These are phyloP conservation scores for Salix arbutifolia DNA, from an alignment of 345 rosid species.

Conservation along the genomic window DNA sequence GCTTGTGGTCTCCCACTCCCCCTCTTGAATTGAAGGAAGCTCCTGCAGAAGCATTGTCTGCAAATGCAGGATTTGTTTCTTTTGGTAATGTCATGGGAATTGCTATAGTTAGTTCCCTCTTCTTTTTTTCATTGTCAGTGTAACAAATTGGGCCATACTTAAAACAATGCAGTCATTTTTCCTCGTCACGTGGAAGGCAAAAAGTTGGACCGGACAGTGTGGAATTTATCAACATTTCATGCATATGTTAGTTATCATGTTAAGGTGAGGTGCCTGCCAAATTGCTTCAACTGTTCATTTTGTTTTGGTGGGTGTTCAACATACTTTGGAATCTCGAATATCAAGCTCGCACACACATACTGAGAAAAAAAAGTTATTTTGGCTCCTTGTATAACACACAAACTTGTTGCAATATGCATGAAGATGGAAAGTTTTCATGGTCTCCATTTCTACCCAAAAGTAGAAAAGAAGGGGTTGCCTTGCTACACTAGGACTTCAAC, in stretches of 20 bases:
- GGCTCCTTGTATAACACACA: background rate
- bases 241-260: slow-evolving; percentile 96
- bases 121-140: slow-evolving; percentile 8
- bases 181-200: slow-evolving; percentile 89
- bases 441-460: background rate
- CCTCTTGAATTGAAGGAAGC: slow-evolving; percentile 67
- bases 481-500: background rate
- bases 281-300: background rate
- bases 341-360: background rate
- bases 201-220: slow-evolving; percentile 81
- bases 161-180: slow-evolving; percentile 52
- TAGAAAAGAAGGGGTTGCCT: background rate
- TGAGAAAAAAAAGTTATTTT: background rate
- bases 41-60: slow-evolving; percentile 66
- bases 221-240: slow-evolving; percentile 86
- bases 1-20: slow-evolving; percentile 74
- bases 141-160: slow-evolving; percentile 14
- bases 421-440: background rate
- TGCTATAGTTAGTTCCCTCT: background rate
- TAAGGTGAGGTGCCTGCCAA: slow-evolving; percentile 48
- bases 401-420: background rate
- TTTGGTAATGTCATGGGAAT: slow-evolving; percentile 53
- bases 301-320: background rate
- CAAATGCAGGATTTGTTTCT: slow-evolving; percentile 95
- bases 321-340: background rate